Base-by-base conservation (phyloP, 2,329 filamentous ascomycete genomes). In the Fusarium palustre region DNA sequence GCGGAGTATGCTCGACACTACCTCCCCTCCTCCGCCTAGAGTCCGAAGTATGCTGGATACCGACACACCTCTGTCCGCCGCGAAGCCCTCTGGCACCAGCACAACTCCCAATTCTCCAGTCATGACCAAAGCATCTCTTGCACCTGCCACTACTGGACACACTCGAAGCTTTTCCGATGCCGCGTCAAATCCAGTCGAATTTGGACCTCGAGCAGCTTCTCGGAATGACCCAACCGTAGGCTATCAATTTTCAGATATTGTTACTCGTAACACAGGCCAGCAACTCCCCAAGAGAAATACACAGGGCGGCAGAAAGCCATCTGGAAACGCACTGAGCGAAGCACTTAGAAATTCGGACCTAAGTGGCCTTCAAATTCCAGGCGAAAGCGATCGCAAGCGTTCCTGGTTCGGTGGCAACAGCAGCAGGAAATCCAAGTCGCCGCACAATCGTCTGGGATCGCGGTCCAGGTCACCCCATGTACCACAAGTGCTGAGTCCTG, bases 181-280 rank as follows among this genome's bases (percentile, higher is more conserved):
- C 5, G 79, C 82, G 18, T 77, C 79, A 33, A 84, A 81, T 49
- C 84, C 84, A 25, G 74, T 72, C 8, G 85, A 84, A 13, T 85
- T 86, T 69, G 84, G 78, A 15, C 75, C 79, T 20, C 75, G 79
- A 59, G 73, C 31, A 16, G 62, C 30, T n/a, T 57, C 13, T 12
- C 75, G 76, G 15, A 75, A 74, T 41, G 79, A 89, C 67, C 82
- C 81, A 5, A 86, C 83, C 5, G 78, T 83, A 34, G 83, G 83
- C 45, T 91, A 90, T 76, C 87, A 89, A 71, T 91, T 91, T 72
- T 84, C 84, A 20, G 86, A 85, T 68, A 90, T 87, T 62, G 77
- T 86, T 52, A 84, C 86, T 18, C 85, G 80, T 67, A 84, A 84
- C 66, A 77, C 81, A n/a, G 84, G 82, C 39, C 83, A 82, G 55